A percentile compares a stretch with the other conserved stretches of the same genome.
phyloP scores from a whole-genome alignment of 441 rosid genomes.

The Adansonia gregorii region DNA sequence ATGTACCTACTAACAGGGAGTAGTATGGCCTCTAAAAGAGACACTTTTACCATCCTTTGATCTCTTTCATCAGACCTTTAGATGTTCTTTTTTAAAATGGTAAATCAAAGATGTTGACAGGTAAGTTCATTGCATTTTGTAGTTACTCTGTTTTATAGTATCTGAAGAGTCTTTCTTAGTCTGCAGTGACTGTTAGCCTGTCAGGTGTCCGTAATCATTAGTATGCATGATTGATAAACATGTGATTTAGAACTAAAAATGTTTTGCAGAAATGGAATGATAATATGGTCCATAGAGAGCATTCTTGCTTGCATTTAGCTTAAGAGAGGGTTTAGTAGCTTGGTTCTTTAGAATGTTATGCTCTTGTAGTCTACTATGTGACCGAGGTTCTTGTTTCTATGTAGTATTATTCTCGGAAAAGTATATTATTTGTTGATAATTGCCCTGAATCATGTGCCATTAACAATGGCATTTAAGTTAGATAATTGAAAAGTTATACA shows the following conservation, averaged over 20 bases:
- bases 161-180: not conserved
- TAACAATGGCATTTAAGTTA: not conserved
- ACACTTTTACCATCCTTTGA: not conserved
- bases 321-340: not conserved
- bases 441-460: not conserved
- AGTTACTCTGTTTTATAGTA: not conserved
- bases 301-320: not conserved
- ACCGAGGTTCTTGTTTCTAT: not conserved
- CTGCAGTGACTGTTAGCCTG: not conserved
- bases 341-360: not conserved
- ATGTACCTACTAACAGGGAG: not conserved
- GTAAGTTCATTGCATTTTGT: not conserved
- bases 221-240: not conserved
- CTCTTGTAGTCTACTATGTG: not conserved
- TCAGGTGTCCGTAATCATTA: not conserved
- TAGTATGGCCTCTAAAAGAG: not conserved
- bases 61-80: not conserved
- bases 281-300: not conserved
- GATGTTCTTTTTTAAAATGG: not conserved
- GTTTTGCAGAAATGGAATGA: not conserved
- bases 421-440: not conserved
- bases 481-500: constrained; percentile 8
- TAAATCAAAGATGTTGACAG: not conserved
- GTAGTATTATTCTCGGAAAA: constrained; percentile 12
- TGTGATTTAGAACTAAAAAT: not conserved